Base-by-base conservation (phyloP, 331 rosid genomes). In the Acacia concinna region DNA sequence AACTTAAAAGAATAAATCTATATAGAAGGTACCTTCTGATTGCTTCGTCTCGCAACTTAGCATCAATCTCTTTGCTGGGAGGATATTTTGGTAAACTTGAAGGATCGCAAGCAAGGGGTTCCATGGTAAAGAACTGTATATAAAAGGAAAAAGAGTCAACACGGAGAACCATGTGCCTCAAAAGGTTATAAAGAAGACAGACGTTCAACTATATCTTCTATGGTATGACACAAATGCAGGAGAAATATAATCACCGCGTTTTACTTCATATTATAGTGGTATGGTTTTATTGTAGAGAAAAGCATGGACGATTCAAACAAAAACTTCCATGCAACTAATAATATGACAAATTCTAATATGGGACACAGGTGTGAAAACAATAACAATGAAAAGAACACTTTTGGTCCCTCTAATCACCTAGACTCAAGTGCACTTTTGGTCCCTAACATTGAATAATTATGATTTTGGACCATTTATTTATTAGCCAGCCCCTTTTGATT, bases 61-160 rank as follows among this genome's bases (percentile, higher is more conserved):
- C 86, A 85, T 95, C 93, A 51, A 95, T 95, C 88, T 95, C 98
- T 87, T 95, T 95, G 92, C 94, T 87, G 20, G 97, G 92, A 73
- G 94, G 96, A 84, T 92, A 95, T 83, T 86, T 92, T 60, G 97
- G 97, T 78, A 92, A 88, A 71, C 86, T 89, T 85, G 97, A 92
- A 78, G 97, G 97, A 84, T 92, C 91, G 68, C 97, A 92, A 31
- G 98, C 88, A 67, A 83, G 86, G 64, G 98, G 97, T 59, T 87
- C 83, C 75, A 79, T 71, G 35, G 91, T 85, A 82, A 95, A 95
- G 89, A 87, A 95, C 99, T 95, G 88, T 23, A 72, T 62, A 57
- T 65, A 71, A 34, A 88, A 32, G 49, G 66, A 8, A 85, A 40
- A 70, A 70, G 14, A 62, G 40, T 77, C 73, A 81, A 75, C 54